phyloP scores from a whole-genome alignment of 2,329 filamentous ascomycete species.

The Fusarium subtropicale region DNA sequence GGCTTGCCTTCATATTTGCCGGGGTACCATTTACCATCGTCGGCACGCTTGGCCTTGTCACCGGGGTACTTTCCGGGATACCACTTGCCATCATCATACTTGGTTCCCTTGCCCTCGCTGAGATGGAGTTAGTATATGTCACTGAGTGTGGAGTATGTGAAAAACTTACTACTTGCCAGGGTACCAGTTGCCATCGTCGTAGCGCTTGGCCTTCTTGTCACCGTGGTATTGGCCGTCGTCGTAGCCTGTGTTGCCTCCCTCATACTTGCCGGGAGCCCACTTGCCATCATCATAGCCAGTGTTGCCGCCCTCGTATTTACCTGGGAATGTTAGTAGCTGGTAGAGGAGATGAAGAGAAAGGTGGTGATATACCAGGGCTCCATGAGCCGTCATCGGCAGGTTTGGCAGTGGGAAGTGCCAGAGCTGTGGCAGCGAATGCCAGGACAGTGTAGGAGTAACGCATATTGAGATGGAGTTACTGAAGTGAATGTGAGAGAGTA shows the following conservation, averaged over 20 bases:
- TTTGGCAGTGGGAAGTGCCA: slow-evolving; percentile 39
- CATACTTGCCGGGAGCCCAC: slow-evolving; percentile 33
- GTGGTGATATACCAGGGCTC: neutral
- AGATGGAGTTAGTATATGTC: neutral
- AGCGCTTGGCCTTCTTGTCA: slow-evolving; percentile 11
- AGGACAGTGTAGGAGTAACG: slow-evolving; percentile 40
- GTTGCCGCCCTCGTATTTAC: slow-evolving; percentile 25
- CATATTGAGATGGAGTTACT: slow-evolving; percentile 15
- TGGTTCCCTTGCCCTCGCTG: slow-evolving; percentile 1
- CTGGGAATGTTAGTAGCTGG: neutral
- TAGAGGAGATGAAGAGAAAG: fast-evolving
- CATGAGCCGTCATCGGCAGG: slow-evolving; percentile 34
- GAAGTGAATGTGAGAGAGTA: neutral
- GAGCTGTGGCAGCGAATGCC: slow-evolving; percentile 40
- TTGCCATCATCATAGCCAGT: slow-evolving; percentile 16
- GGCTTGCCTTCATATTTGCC: slow-evolving; percentile 11
- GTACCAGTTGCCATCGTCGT: slow-evolving; percentile 15
- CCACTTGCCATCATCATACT: slow-evolving; percentile 16
- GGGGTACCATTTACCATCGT: slow-evolving; percentile 5
- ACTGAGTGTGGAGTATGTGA: neutral
- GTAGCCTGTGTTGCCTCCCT: slow-evolving; percentile 4
- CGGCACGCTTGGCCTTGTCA: neutral
- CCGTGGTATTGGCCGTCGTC: slow-evolving; percentile 16
- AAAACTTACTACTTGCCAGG: slow-evolving; percentile 22
- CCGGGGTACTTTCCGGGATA: slow-evolving; percentile 27